A percentile compares a stretch with the other conserved stretches of the same genome.
These are phyloP conservation scores for Gentiana straminea DNA, from an alignment of 257 asterid genomes.

Conservation along the genomic window DNA sequence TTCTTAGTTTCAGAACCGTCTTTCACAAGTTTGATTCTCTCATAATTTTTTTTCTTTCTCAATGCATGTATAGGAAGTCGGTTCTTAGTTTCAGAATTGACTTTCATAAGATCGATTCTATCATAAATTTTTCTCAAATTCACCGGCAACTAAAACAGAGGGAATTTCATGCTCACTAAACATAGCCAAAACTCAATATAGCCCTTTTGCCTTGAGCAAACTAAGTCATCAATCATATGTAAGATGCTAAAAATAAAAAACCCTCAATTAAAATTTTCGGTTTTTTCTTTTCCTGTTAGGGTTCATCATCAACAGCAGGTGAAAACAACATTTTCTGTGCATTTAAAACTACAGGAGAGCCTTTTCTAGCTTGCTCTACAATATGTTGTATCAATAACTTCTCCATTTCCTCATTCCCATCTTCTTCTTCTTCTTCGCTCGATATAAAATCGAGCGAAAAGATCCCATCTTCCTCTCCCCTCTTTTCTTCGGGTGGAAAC, in stretches of 20 bases:
- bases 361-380: slow-evolving; percentile 73
- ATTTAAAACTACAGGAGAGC: slow-evolving; percentile 79
- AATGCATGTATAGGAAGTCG: too few relatives aligned
- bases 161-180: too few relatives aligned
- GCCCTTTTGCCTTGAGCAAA: too few relatives aligned
- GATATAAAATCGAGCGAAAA: slow-evolving; percentile 12
- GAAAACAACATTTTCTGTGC: slow-evolving; percentile 58
- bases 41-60: too few relatives aligned
- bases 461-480: slow-evolving; percentile 13
- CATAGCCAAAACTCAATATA: too few relatives aligned
- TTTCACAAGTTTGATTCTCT: too few relatives aligned
- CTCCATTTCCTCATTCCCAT: slow-evolving; percentile 67
- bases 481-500: slow-evolving; percentile 2
- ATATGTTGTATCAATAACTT: slow-evolving; percentile 65
- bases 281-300: slow-evolving; percentile 10
- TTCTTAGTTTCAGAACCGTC: too few relatives aligned
- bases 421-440: slow-evolving; percentile 25
- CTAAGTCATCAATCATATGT: too few relatives aligned
- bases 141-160: too few relatives aligned
- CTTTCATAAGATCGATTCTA: too few relatives aligned
- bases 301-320: slow-evolving; percentile 31
- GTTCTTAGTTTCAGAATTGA: too few relatives aligned
- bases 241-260: neutral
- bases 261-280: neutral
- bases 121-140: too few relatives aligned